Base-by-base conservation (phyloP, 495 filamentous ascomycete species). In the Neurospora sp. region DNA sequence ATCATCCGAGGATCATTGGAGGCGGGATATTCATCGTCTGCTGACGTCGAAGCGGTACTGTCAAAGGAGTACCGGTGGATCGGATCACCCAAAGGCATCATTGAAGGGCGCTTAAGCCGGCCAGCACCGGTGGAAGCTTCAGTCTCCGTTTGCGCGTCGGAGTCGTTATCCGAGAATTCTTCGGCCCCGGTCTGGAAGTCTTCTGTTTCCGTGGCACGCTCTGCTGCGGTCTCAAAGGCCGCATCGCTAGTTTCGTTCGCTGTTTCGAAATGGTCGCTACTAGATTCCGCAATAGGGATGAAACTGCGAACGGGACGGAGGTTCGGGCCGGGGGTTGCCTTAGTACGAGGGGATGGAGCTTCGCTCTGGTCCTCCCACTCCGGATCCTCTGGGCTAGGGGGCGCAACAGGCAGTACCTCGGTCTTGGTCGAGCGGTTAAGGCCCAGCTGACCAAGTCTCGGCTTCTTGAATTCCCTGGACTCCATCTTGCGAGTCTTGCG, bases 141-240 rank as follows among this genome's bases (percentile, higher is more conserved):
- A 18, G 72, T 86, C 77, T 98, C 95, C 14, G 94, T 98, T 83
- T 99, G 96, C 1, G 96, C 98, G 27, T 93, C 84, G 22, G 91
- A 92, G 74, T 91, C 93, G 69, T 91, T 70, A 73, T 91, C 92
- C 42, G 91, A 92, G 71, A 91, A 88, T 75, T 96, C 89, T 81
- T 98, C 96, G 22, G 89, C 86, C 31, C 93, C 93, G 16, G 96
- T 98, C 79, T 96, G 92, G 88, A 97, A 97, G 68, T 93, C 93
- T 73, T 98, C 96, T 39, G 93, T 97, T 82, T 97, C 94, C 6
- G 91, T 93, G 42, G 85, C 92, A 3, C 88, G 87, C 81, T 96
- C 94, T 74, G 94, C 90, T 3, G 93, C 93, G 16, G 91, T 93
- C 80, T 96, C 93, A 74, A 96, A 97, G 42, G 92, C 90, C 22